A percentile compares a stretch with the other conserved stretches of the same genome.
Conservation (phyloP, 2,329 filamentous ascomycete species). For the Scytalidium sp. region DNA sequence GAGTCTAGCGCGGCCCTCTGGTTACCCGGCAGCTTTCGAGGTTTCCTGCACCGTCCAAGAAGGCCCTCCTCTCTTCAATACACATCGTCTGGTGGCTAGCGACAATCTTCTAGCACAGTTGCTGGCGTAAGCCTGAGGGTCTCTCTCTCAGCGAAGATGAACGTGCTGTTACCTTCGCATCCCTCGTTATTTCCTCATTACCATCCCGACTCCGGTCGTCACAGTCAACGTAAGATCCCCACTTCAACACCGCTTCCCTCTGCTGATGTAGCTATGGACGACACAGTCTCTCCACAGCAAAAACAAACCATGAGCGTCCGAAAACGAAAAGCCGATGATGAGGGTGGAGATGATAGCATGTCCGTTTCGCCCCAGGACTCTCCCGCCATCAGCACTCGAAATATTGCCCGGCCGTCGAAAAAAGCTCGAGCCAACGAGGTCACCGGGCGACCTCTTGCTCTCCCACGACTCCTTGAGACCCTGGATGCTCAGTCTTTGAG, state of each 20-base stretch:
- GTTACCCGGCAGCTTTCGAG: neutral
- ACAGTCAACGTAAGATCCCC: constrained; percentile 48
- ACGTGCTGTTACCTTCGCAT: constrained; percentile 56
- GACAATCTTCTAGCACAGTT: neutral
- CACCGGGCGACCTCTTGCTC: constrained; percentile 60
- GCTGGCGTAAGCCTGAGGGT: neutral
- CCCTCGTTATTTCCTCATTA: constrained; percentile 57
- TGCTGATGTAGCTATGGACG: constrained; percentile 10
- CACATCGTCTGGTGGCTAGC: neutral
- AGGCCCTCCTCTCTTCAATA: neutral
- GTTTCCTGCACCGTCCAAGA: neutral
- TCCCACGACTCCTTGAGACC: constrained; percentile 86
- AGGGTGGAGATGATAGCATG: constrained; percentile 79
- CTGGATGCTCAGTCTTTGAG: constrained; percentile 83
- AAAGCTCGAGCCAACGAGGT: constrained; percentile 64
- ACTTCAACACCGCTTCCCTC: constrained; percentile 40
- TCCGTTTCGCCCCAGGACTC: constrained; percentile 83
- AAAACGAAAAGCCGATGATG: constrained; percentile 87
- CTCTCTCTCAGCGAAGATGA: constrained; percentile 45
- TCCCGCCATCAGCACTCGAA: constrained; percentile 68
- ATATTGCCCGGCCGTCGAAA: constrained; percentile 65
- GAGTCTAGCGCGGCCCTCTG: neutral
- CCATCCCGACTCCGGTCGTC: constrained; percentile 49
- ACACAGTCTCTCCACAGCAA: constrained; percentile 41
- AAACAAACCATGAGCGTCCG: constrained; percentile 43